A percentile compares a stretch with the other conserved stretches of the same genome.
Conservation (phyloP, 495 filamentous ascomycete genomes). For the Hypoxylon fragiforme region DNA sequence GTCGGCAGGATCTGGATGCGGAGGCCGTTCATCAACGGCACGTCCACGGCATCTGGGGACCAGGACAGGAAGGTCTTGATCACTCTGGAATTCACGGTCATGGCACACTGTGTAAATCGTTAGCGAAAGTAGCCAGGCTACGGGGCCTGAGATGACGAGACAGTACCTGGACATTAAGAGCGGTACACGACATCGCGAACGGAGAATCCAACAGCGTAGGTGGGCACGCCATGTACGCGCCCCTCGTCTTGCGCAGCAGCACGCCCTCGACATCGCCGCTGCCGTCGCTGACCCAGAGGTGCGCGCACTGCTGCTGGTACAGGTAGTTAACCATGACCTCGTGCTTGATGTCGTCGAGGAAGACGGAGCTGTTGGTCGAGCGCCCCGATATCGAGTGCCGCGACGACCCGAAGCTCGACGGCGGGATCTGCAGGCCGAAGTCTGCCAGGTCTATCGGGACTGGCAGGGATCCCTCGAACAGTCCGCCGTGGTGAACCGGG, state of each 20-base stretch:
- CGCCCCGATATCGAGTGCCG: constrained; percentile 54
- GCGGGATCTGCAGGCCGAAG: constrained; percentile 52
- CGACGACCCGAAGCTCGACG: constrained; percentile 49
- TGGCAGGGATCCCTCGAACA: constrained; percentile 34
- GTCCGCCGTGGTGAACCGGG: no score
- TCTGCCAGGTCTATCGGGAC: constrained; percentile 31
- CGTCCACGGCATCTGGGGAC: constrained; percentile 70
- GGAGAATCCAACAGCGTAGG: constrained; percentile 58
- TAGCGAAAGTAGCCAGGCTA: constrained; percentile 1
- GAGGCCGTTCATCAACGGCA: constrained; percentile 74
- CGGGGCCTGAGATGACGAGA: not conserved
- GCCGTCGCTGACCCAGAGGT: constrained; percentile 70
- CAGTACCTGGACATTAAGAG: constrained; percentile 68
- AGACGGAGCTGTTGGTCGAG: constrained; percentile 56
- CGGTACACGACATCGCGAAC: constrained; percentile 64
- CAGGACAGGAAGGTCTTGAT: constrained; percentile 74
- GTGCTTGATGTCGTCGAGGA: constrained; percentile 76
- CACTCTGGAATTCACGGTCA: constrained; percentile 76
- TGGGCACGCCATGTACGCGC: constrained; percentile 71
- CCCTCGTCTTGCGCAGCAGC: constrained; percentile 65
- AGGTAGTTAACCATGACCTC: constrained; percentile 84
- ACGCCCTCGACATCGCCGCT: constrained; percentile 71
- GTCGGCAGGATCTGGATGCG: constrained; percentile 73
- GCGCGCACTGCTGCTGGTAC: constrained; percentile 73
- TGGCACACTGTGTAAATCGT: constrained; percentile 60